A percentile compares a stretch with the other conserved stretches of the same genome.
Conservation (phyloP, 2,329 filamentous ascomycete species). For the Pochonia chlamydosporia region DNA sequence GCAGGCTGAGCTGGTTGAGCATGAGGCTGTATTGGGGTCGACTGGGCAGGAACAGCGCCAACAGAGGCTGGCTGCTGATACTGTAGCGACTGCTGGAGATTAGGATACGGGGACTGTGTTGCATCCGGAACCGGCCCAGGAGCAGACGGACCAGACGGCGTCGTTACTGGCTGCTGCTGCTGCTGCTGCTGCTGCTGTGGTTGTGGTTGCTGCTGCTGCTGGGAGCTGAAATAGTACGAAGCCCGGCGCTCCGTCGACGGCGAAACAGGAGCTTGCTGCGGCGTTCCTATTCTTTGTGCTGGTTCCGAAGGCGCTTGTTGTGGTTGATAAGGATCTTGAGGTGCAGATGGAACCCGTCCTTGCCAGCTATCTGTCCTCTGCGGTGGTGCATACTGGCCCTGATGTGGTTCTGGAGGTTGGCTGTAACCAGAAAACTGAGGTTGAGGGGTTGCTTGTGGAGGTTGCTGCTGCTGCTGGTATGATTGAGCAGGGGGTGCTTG, state of each 20-base stretch:
- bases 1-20: slow-evolving; percentile 17
- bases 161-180: slow-evolving; percentile 8
- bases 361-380: slow-evolving; percentile 50
- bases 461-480: slow-evolving; percentile 23
- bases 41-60: slow-evolving; percentile 25
- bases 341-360: slow-evolving; percentile 30
- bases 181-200: slow-evolving; percentile 3
- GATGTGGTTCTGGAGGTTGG: slow-evolving; percentile 32
- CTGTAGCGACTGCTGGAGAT: slow-evolving; percentile 40
- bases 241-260: slow-evolving; percentile 44
- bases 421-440: slow-evolving; percentile 38
- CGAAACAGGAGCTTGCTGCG: slow-evolving; percentile 21
- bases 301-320: slow-evolving; percentile 21
- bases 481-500: slow-evolving; percentile 10
- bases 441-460: slow-evolving; percentile 27
- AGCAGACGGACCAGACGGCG: slow-evolving; percentile 30
- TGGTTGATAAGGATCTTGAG: slow-evolving; percentile 21
- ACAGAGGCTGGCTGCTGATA: slow-evolving; percentile 39
- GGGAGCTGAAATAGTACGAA: slow-evolving; percentile 51
- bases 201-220: slow-evolving; percentile 20
- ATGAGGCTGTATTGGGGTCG: slow-evolving; percentile 24
- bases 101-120: slow-evolving; percentile 46
- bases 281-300: slow-evolving; percentile 20
- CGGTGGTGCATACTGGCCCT: slow-evolving; percentile 37
- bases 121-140: slow-evolving; percentile 35